A percentile compares a stretch with the other conserved stretches of the same genome.
These are phyloP conservation scores for Acer yangbiense DNA, from an alignment of 345 rosid genomes.

Conservation along the genomic window DNA sequence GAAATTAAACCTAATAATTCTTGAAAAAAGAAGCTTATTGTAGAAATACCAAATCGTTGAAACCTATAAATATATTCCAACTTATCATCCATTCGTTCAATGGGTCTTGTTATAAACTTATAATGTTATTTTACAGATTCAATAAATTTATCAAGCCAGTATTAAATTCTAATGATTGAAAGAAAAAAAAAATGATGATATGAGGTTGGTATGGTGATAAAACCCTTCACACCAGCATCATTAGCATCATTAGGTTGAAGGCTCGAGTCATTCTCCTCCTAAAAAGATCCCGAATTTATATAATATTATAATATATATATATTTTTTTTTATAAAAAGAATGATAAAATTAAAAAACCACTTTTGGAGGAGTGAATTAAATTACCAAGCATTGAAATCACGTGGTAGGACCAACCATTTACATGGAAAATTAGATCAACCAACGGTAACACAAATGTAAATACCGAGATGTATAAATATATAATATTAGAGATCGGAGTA, in stretches of 20 bases:
- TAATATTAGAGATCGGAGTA: not conserved
- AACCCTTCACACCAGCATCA: no score
- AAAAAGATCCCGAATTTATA: no score
- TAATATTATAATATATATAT: no score
- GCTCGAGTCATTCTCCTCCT: no score
- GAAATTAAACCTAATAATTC: not conserved
- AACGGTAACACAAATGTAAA: not conserved
- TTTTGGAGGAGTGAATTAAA: not conserved
- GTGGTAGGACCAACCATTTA: conserved; percentile 14
- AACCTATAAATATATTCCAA: not conserved
- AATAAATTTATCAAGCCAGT: no score
- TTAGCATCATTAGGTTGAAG: no score
- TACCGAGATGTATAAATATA: not conserved
- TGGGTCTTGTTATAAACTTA: not conserved
- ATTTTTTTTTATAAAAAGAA: no score
- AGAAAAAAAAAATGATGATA: no score
- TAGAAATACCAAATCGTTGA: not conserved
- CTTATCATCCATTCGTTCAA: no score
- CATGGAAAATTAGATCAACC: not conserved
- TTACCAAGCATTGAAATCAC: not conserved
- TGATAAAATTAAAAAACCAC: not conserved
- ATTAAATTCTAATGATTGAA: not conserved
- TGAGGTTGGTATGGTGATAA: no score
- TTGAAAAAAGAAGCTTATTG: conserved; percentile 1
- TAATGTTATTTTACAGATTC: no score